phyloP scores from a whole-genome alignment of 2,329 filamentous ascomycete species.

The Metarhizium album region DNA sequence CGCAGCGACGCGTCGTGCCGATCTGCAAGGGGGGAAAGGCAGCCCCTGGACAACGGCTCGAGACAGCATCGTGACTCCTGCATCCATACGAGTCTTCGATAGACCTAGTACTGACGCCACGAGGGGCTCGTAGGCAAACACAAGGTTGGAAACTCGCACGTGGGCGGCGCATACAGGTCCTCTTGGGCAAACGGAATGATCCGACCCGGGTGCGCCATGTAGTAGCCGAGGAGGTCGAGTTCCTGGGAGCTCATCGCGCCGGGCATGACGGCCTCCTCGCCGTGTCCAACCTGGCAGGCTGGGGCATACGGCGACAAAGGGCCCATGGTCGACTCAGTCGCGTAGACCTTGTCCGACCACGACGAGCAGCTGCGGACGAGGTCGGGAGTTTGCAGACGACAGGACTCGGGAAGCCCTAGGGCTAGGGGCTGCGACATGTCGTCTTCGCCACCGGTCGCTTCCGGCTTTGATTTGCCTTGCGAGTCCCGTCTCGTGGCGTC shows the following conservation, averaged over 20 bases:
- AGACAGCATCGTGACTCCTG: constrained; percentile 24
- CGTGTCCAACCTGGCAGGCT: not conserved
- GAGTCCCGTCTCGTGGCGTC: constrained; percentile 5
- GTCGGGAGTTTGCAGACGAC: not conserved
- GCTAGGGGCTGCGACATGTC: not conserved
- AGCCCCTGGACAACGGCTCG: constrained; percentile 6
- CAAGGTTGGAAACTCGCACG: constrained; percentile 31
- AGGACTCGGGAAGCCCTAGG: not conserved
- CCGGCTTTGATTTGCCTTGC: not conserved
- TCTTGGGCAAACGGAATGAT: constrained; percentile 24
- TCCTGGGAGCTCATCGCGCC: constrained; percentile 18
- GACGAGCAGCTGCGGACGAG: not conserved
- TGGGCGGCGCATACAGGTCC: constrained; percentile 29
- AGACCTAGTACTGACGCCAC: constrained; percentile 32
- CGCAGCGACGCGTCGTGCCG: constrained; percentile 27
- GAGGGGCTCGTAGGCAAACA: constrained; percentile 25
- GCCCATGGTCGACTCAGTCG: not conserved
- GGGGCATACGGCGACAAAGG: not conserved
- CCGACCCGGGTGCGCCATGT: constrained; percentile 29
- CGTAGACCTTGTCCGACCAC: not conserved
- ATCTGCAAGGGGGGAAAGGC: constrained; percentile 22
- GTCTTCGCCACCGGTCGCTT: not conserved
- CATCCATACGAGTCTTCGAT: constrained; percentile 29
- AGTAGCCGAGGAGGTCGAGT: constrained; percentile 28
- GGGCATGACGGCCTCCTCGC: not conserved